These are phyloP conservation scores for Solanum pennellii DNA, from an alignment of 257 asterid species.

Conservation along the genomic window DNA sequence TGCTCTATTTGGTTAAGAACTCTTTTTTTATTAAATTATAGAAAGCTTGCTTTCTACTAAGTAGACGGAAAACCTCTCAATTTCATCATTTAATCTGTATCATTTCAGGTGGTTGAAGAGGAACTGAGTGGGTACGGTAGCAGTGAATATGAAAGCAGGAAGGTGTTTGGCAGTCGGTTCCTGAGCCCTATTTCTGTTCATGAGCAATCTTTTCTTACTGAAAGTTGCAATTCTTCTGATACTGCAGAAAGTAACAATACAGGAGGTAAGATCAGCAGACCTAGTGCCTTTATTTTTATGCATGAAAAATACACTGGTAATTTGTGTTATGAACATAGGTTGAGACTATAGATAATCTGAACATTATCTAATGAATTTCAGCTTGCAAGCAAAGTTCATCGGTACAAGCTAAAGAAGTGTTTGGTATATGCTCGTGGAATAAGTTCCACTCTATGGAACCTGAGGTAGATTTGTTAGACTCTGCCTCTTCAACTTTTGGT, in stretches of 20 bases:
- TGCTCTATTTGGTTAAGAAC: background rate
- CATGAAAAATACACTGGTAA: background rate
- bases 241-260: slow-evolving; percentile 36
- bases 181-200: slow-evolving; percentile 37
- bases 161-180: slow-evolving; percentile 22
- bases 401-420: slow-evolving; percentile 41
- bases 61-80: background rate
- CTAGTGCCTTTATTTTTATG: background rate
- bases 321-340: background rate
- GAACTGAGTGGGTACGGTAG: slow-evolving; percentile 18
- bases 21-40: background rate
- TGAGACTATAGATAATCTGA: background rate
- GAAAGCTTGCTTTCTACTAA: background rate
- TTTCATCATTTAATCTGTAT: background rate
- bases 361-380: slow-evolving; percentile 14
- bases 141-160: slow-evolving; percentile 17
- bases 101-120: slow-evolving; percentile 24
- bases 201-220: slow-evolving; percentile 20
- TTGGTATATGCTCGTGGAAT: slow-evolving; percentile 24
- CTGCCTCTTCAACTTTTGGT: slow-evolving; percentile 55
- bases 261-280: slow-evolving; percentile 30
- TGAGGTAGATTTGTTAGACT: slow-evolving; percentile 61
- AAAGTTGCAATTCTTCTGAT: slow-evolving; percentile 36
- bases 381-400: slow-evolving; percentile 61
- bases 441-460: slow-evolving; percentile 25